phyloP scores from a whole-genome alignment of 2,329 filamentous ascomycete species.

The Microascus cirrosus region DNA sequence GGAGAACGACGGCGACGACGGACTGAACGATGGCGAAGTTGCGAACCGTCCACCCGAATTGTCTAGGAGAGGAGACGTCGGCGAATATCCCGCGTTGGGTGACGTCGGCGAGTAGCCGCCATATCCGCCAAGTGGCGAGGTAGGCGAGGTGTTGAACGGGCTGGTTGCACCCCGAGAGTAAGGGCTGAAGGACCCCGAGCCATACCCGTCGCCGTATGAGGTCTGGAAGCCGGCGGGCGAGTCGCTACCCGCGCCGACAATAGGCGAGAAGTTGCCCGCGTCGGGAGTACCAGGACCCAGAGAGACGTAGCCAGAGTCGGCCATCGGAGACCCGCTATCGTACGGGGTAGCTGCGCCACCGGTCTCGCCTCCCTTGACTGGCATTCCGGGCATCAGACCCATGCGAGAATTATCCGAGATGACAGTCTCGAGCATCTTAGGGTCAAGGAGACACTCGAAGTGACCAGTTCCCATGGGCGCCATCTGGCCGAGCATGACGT shows the following conservation, averaged over 20 bases:
- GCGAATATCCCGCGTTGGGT: conserved; percentile 63
- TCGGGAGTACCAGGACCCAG: conserved; percentile 44
- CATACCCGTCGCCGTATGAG: conserved; percentile 44
- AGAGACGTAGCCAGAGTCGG: conserved; percentile 56
- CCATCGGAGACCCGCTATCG: conserved; percentile 73
- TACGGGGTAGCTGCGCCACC: conserved; percentile 91
- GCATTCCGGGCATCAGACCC: conserved; percentile 70
- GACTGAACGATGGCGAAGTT: conserved; percentile 51
- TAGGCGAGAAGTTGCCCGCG: conserved; percentile 62
- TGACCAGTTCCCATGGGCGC: conserved; percentile 95
- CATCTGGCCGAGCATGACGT: conserved; percentile 95
- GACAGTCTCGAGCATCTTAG: conserved; percentile 89
- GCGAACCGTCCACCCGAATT: conserved; percentile 41
- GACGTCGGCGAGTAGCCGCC: conserved; percentile 67
- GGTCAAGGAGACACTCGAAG: conserved; percentile 87
- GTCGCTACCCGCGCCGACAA: conserved; percentile 64
- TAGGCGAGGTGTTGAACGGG: conserved; percentile 63
- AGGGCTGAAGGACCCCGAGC: conserved; percentile 47
- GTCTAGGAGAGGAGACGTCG: conserved; percentile 58
- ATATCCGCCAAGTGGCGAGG: conserved; percentile 46
- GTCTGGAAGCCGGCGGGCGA: conserved; percentile 54
- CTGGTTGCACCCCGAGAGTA: conserved; percentile 57
- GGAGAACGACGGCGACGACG: conserved; percentile 52
- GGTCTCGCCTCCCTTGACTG: conserved; percentile 60
- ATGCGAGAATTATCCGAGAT: conserved; percentile 85